These are phyloP conservation scores for Euphorbia peplus DNA, from an alignment of 345 rosid genomes.

Conservation along the genomic window DNA sequence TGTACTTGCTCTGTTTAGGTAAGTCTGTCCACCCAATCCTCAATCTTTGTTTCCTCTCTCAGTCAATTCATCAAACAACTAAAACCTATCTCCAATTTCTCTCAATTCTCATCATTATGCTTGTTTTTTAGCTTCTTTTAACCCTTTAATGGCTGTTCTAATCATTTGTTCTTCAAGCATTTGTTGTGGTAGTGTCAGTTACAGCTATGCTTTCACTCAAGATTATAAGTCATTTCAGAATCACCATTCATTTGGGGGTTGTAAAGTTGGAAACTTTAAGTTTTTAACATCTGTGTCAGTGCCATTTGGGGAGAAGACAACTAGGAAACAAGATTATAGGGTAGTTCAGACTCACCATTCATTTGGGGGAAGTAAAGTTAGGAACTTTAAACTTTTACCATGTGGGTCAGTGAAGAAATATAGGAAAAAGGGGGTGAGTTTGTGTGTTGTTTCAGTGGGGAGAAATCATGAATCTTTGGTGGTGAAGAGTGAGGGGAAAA, in stretches of 20 bases:
- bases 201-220: conserved; percentile 22
- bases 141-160: conserved; percentile 39
- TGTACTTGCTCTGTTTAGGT: conserved; percentile 1
- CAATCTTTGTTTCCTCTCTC: neutral
- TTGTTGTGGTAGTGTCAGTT: conserved; percentile 34
- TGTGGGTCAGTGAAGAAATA: conserved; percentile 31
- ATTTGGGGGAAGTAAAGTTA: conserved; percentile 26
- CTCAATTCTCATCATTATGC: neutral
- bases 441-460: conserved; percentile 33
- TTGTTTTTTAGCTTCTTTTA: conserved; percentile 9
- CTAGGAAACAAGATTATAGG: conserved; percentile 15
- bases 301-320: conserved; percentile 35
- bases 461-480: conserved; percentile 26
- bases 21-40: neutral
- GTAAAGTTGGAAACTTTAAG: conserved; percentile 34
- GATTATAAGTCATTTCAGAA: conserved; percentile 15
- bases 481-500: conserved; percentile 31
- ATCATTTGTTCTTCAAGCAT: conserved; percentile 41
- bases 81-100: neutral
- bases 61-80: conserved; percentile 19
- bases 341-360: conserved; percentile 17
- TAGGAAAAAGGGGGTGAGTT: conserved; percentile 32
- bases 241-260: conserved; percentile 19
- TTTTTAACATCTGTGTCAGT: conserved; percentile 26
- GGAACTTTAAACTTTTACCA: conserved; percentile 29